phyloP scores from a whole-genome alignment of 2,329 filamentous ascomycete genomes.

The Neofusicoccum laricinum region DNA sequence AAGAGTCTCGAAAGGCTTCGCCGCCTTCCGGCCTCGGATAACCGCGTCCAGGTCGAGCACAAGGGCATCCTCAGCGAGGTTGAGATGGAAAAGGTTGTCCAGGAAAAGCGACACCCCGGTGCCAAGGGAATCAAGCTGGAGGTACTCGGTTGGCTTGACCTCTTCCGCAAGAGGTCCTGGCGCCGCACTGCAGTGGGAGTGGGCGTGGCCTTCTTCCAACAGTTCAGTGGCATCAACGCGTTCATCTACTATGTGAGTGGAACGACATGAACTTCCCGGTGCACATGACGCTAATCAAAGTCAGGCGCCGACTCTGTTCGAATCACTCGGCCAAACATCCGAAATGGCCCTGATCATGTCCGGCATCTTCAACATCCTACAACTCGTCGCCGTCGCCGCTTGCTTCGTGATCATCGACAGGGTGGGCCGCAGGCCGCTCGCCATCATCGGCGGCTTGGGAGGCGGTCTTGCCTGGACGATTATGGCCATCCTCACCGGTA shows the following conservation, averaged over 20 bases:
- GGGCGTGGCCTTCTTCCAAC: conserved; percentile 44
- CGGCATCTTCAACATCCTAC: conserved; percentile 39
- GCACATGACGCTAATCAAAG: too few relatives aligned
- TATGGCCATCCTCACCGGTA: conserved; percentile 54
- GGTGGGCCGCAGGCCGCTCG: conserved; percentile 21
- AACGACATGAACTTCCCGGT: too few relatives aligned
- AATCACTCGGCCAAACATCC: conserved; percentile 33
- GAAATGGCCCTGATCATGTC: conserved; percentile 26
- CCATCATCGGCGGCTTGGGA: conserved; percentile 16
- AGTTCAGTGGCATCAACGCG: conserved; percentile 31
- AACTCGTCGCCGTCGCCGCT: conserved; percentile 21
- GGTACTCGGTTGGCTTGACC: conserved; percentile 36
- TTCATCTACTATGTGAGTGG: conserved; percentile 44
- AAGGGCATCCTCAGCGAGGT: conserved; percentile 20
- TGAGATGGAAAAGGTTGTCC: conserved; percentile 15
- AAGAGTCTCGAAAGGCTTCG: conserved; percentile 27
- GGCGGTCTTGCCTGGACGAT: conserved; percentile 42
- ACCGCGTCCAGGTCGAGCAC: conserved; percentile 20
- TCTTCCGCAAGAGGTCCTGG: conserved; percentile 42
- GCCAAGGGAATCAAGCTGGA: background rate
- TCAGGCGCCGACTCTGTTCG: conserved; percentile 41
- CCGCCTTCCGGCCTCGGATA: conserved; percentile 18
- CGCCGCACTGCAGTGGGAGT: conserved; percentile 40
- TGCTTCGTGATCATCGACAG: conserved; percentile 19
- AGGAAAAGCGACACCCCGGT: background rate